phyloP scores from a whole-genome alignment of 768 basidiomycete species.

The Lepiota subincarnata region DNA sequence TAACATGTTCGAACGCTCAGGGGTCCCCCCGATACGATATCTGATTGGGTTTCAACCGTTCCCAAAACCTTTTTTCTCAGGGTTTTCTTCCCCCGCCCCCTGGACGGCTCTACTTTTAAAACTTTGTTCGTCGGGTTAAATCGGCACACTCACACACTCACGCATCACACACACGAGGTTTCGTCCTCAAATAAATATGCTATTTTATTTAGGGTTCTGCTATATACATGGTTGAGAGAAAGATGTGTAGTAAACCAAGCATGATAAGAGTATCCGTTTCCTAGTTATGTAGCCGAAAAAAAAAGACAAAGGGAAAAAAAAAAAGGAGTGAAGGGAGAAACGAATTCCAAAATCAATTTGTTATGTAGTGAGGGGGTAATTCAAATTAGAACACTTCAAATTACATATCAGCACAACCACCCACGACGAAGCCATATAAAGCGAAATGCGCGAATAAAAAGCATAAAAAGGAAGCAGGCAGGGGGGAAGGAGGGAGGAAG shows the following conservation, averaged over 20 bases:
- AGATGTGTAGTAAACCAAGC: neutral
- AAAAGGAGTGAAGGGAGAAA: slow-evolving; percentile 1
- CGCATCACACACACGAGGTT: neutral
- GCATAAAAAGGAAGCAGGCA: neutral
- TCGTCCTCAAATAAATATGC: slow-evolving; percentile 1
- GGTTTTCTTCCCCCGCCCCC: too few relatives aligned
- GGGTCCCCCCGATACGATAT: too few relatives aligned
- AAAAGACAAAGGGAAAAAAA: neutral
- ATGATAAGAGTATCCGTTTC: neutral
- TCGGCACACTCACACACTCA: neutral
- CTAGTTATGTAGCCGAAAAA: neutral
- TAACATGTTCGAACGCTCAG: too few relatives aligned
- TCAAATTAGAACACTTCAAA: slow-evolving; percentile 6
- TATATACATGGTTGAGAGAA: slow-evolving; percentile 1
- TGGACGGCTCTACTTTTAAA: too few relatives aligned
- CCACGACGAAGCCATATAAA: neutral
- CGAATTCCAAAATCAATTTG: neutral
- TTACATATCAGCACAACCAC: slow-evolving; percentile 12
- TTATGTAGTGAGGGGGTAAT: too few relatives aligned
- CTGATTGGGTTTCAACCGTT: too few relatives aligned
- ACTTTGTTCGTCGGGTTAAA: neutral
- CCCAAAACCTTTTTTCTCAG: too few relatives aligned
- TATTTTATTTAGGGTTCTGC: neutral
- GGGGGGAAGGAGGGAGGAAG: neutral
- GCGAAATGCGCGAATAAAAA: neutral